Percentiles rank a stretch among this genome's conserved stretches.
Conservation (phyloP, 2,329 filamentous ascomycete genomes). For the Shiraia bambusicola region DNA sequence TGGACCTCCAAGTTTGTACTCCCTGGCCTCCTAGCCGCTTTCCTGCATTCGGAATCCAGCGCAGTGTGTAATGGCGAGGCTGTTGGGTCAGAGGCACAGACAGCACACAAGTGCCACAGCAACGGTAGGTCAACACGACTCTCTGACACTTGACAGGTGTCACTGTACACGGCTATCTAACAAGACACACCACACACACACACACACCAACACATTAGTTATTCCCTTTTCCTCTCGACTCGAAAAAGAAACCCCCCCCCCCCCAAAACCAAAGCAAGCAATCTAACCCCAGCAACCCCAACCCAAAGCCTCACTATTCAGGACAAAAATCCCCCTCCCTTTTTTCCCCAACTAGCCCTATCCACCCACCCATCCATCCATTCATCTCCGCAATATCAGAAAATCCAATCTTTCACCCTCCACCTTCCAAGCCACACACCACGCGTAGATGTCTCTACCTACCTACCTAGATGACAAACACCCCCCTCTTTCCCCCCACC, state of each 20-base stretch:
- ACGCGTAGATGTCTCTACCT: no score
- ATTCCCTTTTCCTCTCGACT: slow-evolving; percentile 2
- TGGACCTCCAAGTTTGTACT: neutral
- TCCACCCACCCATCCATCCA: no score
- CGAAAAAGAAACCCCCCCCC: no score
- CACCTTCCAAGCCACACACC: no score
- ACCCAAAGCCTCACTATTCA: neutral
- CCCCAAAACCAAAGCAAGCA: neutral
- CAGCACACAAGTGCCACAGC: slow-evolving; percentile 10
- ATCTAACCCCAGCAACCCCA: slow-evolving; percentile 4
- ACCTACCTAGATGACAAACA: no score
- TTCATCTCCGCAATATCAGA: no score
- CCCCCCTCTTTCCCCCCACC: no score
- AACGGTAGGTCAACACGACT: slow-evolving; percentile 10
- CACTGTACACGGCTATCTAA: slow-evolving; percentile 26
- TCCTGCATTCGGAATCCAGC: slow-evolving; percentile 8
- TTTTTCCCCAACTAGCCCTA: no score
- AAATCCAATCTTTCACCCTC: no score
- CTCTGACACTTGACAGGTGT: slow-evolving; percentile 30
- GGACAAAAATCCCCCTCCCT: no score
- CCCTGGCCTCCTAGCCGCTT: neutral
- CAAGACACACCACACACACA: no score
- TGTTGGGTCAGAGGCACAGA: slow-evolving; percentile 15
- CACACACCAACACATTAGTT: neutral
- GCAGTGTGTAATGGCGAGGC: slow-evolving; percentile 2